These are phyloP conservation scores for Pichia sp. DNA, from an alignment of 1,139 yeast genomes.

Conservation along the genomic window DNA sequence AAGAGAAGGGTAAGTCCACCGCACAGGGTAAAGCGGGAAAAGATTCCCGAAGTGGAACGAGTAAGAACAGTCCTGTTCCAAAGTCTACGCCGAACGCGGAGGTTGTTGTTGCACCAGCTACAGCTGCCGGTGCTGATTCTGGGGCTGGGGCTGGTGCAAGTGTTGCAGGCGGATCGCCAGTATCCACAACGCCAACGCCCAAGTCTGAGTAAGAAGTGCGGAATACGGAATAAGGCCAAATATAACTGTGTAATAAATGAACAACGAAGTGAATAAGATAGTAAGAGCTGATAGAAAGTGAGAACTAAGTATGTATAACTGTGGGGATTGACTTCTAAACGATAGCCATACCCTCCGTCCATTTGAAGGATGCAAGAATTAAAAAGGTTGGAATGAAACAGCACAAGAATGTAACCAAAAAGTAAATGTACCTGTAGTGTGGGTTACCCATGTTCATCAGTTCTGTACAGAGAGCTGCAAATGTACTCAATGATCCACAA, in stretches of 20 bases:
- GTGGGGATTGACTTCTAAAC: neutral
- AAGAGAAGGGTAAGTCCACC: slow-evolving; percentile 2
- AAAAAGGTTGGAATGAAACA: neutral
- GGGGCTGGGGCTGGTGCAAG: no score
- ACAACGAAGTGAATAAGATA: neutral
- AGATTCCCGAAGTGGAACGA: neutral
- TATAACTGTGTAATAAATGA: no score
- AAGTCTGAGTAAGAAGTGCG: no score
- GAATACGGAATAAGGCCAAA: no score
- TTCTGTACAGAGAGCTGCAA: slow-evolving; percentile 69
- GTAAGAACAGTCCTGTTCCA: neutral
- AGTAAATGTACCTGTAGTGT: slow-evolving; percentile 2
- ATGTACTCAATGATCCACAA: slow-evolving; percentile 70
- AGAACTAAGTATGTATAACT: no score
- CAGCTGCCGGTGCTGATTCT: neutral
- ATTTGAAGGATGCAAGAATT: neutral
- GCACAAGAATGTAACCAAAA: neutral
- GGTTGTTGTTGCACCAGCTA: no score
- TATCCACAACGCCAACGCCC: no score
- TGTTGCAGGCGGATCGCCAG: no score
- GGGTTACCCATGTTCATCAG: slow-evolving; percentile 32
- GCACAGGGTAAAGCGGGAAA: slow-evolving; percentile 1
- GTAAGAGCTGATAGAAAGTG: neutral
- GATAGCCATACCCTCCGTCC: neutral
- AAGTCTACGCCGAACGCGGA: no score